Base-by-base conservation (phyloP, 306 rosid species). In the Crotalaria pallida region DNA sequence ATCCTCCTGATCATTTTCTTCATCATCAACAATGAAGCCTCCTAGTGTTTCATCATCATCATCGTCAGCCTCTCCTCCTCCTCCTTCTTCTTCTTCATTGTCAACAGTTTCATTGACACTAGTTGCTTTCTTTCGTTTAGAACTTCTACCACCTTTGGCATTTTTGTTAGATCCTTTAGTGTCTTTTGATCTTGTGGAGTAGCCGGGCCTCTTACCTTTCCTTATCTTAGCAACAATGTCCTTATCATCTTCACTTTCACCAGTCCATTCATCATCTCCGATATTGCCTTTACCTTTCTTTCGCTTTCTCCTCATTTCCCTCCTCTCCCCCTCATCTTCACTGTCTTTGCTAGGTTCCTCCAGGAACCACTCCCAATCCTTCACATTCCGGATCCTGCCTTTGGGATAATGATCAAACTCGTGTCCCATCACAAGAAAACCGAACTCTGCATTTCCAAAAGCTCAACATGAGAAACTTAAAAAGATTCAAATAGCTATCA, bases 331-430 rank as follows among this genome's bases (percentile, higher is more conserved):
- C 1, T 77, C 89, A 23, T 80, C 79, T 6, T 82, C 78, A 1
- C 77, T 75, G 27, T 82, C 86, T 50, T 83, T 90, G 7, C 66
- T 60, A 56, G 73, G 82, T 58, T 87, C 98, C 60, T 86, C 89
- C 10, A 93, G 81, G 64, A 88, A 90, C 98, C 98, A 93, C 34
- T 87, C 71, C 98, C 98, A 93, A 57, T 76, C 43, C 84, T 79
- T 81, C 3, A 59, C 63, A 27, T 81, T 81, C 21, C 76, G 81
- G 40, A 90, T 76, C 86, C 71, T 80, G 36, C 73, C 86, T 74
- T 76, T 88, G 24, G 96, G 91, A 76, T 84, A 93, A 63, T 10
- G 55, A 24, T 93, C 98, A 72, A 93, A 93, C 69, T 90, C 98
- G 38, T 87, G 93, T 43, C 90, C 91, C 81, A 73, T 83, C 61